Percentiles rank a stretch among this genome's conserved stretches.
phyloP scores from a whole-genome alignment of 2,329 filamentous ascomycete genomes.

The Mycosphaerella sp. region DNA sequence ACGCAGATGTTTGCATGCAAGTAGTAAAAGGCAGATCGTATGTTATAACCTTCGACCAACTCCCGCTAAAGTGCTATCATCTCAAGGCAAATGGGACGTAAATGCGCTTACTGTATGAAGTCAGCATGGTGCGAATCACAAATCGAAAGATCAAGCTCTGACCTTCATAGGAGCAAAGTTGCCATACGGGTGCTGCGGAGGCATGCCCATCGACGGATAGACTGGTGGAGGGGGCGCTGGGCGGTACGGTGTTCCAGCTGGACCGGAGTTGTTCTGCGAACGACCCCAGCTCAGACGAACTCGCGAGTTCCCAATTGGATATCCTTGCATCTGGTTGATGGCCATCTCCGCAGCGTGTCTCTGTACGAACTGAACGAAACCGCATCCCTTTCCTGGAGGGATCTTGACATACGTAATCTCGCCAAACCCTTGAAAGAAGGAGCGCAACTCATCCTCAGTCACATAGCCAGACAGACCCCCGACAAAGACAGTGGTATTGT shows the following conservation, averaged over 20 bases:
- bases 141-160: slow-evolving; percentile 11
- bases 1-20: slow-evolving; percentile 23
- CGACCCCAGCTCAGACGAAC: slow-evolving; percentile 97
- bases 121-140: slow-evolving; percentile 9
- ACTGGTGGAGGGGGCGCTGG: slow-evolving; percentile 78
- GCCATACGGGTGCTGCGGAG: slow-evolving; percentile 56
- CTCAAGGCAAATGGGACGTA: slow-evolving; percentile 35
- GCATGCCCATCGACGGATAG: slow-evolving; percentile 61
- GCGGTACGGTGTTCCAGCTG: slow-evolving; percentile 91
- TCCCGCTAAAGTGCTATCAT: slow-evolving; percentile 39
- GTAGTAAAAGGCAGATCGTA: slow-evolving; percentile 26
- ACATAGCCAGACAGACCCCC: slow-evolving; percentile 96
- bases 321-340: slow-evolving; percentile 99
- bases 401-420: slow-evolving; percentile 99
- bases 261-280: slow-evolving; percentile 97
- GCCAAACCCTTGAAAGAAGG: slow-evolving; percentile 99
- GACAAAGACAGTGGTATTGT: slow-evolving; percentile 99
- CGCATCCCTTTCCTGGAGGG: slow-evolving; percentile 95
- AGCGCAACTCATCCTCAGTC: slow-evolving; percentile 98
- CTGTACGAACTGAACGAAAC: slow-evolving; percentile 98
- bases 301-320: slow-evolving; percentile 97
- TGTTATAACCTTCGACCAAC: slow-evolving; percentile 29
- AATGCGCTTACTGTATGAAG: slow-evolving; percentile 30
- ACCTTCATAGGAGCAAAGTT: slow-evolving; percentile 65
- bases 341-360: slow-evolving; percentile 99